These are phyloP conservation scores for Candida montana DNA, from an alignment of 805 yeast species.

Conservation along the genomic window DNA sequence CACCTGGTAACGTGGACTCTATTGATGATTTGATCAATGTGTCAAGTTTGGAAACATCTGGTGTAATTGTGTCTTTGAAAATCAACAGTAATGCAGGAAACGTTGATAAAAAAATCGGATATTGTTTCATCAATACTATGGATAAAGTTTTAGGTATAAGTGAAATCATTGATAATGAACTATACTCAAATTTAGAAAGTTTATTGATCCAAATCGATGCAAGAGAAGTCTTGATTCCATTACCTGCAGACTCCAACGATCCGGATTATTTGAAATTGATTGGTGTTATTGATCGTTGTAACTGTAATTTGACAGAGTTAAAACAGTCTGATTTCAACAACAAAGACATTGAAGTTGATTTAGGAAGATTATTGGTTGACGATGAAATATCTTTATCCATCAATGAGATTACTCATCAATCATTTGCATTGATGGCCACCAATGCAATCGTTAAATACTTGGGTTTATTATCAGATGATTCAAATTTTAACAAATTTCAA, in stretches of 20 bases:
- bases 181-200: constrained; percentile 81
- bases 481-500: constrained; percentile 48
- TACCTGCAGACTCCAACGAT: constrained; percentile 31
- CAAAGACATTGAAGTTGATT: constrained; percentile 73
- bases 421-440: constrained; percentile 54
- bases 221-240: constrained; percentile 71
- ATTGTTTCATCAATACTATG: constrained; percentile 73
- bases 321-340: constrained; percentile 52
- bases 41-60: constrained; percentile 33
- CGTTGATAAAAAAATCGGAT: constrained; percentile 54
- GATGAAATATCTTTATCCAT: constrained; percentile 50
- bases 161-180: constrained; percentile 83
- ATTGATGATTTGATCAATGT: constrained; percentile 64
- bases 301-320: constrained; percentile 59
- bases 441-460: constrained; percentile 68
- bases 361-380: constrained; percentile 56
- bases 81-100: constrained; percentile 27
- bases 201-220: constrained; percentile 84
- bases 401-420: constrained; percentile 45
- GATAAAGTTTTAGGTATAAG: constrained; percentile 60
- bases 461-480: constrained; percentile 52
- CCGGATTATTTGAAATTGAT: constrained; percentile 58
- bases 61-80: constrained; percentile 44
- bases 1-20: constrained; percentile 85
- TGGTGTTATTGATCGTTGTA: constrained; percentile 74